Evolutionary conservation across 148 eudicot genomes (phyloP), one percentile per base, ranked within the genome.

Genomic region (Cornus suecica): DNA sequence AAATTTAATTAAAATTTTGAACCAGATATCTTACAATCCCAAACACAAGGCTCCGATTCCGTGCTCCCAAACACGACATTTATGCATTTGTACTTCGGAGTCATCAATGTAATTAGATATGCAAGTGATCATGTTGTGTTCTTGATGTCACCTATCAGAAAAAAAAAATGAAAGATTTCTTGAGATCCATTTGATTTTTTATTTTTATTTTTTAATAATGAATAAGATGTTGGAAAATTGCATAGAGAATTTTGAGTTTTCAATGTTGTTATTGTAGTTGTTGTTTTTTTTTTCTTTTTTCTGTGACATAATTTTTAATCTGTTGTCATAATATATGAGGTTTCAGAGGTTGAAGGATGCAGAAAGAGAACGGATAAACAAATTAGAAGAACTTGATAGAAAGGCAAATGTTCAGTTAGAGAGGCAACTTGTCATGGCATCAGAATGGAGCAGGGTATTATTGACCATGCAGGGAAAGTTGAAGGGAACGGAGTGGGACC

Each of bases 401-500:
- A 87, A 86, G 77, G 98, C 97, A 74, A 88, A 90, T 81, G 76
- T 90, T 62, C 98, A 94, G 83, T 76, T 94, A 60, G 98, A 94
- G 81, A 91, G 98, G 87, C 94, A 94, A 79, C 85, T 94, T 41
- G 89, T 92, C 18, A 86, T 94, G 98, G 93, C 98, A 34, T 91
- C 98, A 56, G 92, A 94, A 61, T 94, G 98, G 98, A 94, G 98
- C 80, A 84, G 97, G 78, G 76, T 68, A n/a, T 84, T 94, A 78
- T 80, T 91, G 82, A 86, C 90, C 28, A 51, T 87, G 88, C 91
- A 85, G 56, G 94, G 97, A 70, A 90, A 90, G 77, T 51, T 94
- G 80, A 91, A 88, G 79, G 98, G 98, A 77, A 88, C 98, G 16
- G 88, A 94, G 80, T 92, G 97, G 97, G 94, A 94, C 77, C 98